These are phyloP conservation scores for Candida bentonensis DNA, from an alignment of 805 yeast species.

Conservation along the genomic window DNA sequence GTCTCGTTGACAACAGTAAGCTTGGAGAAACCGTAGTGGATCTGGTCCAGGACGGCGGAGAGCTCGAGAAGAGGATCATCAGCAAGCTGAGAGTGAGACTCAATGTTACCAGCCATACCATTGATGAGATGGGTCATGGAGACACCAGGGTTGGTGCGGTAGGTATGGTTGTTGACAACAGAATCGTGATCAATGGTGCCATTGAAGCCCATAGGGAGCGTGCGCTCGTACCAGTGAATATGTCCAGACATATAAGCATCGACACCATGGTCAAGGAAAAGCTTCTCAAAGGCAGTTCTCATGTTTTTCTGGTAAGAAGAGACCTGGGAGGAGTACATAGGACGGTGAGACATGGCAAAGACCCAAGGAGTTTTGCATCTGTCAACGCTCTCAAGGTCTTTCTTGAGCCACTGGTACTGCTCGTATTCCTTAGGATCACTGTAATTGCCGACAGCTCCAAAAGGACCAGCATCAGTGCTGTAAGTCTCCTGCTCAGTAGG, in stretches of 20 bases:
- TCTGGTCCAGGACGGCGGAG: constrained; percentile 8
- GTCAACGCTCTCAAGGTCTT: constrained; percentile 12
- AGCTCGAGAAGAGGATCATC: constrained; percentile 4
- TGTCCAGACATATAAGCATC: constrained; percentile 10
- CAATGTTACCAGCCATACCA: constrained; percentile 11
- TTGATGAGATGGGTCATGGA: constrained; percentile 9
- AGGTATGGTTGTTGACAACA: constrained; percentile 7
- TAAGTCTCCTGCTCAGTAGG: constrained; percentile 8
- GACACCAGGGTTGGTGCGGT: constrained; percentile 6
- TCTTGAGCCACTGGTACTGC: constrained; percentile 12
- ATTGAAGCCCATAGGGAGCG: constrained; percentile 5
- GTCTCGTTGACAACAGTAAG: constrained; percentile 1
- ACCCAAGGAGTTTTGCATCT: constrained; percentile 10
- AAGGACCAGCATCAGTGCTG: constrained; percentile 5
- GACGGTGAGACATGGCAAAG: constrained; percentile 7
- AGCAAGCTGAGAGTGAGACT: constrained; percentile 6
- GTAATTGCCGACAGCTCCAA: constrained; percentile 2
- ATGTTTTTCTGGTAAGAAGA: neutral
- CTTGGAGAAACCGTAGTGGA: constrained; percentile 9
- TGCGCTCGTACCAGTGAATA: constrained; percentile 10
- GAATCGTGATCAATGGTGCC: constrained; percentile 1
- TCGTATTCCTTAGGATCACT: neutral
- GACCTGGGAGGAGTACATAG: constrained; percentile 10
- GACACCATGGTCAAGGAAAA: constrained; percentile 9
- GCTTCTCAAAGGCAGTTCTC: constrained; percentile 8